Percentiles rank a stretch among this genome's conserved stretches.
Evolutionary conservation across 371 early-diverging fungal species (phyloP).

Genomic region (Circinella umbellata): DNA sequence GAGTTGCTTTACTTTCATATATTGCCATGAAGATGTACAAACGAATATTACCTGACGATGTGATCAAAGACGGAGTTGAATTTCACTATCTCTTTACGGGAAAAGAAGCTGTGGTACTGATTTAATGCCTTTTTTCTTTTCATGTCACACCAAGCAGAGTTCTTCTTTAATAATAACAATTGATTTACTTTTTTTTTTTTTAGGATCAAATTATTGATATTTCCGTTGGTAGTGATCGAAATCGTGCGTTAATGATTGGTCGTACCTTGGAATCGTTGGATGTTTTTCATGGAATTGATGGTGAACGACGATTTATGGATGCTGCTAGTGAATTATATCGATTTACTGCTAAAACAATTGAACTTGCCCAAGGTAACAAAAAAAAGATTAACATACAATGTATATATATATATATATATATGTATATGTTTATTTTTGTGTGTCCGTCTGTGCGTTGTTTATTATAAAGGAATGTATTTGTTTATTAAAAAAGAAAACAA

Average conservation of each 20-base stretch:
- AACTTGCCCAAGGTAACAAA: neutral
- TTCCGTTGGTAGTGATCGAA: slow-evolving; percentile 64
- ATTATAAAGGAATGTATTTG: no score
- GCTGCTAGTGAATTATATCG: slow-evolving; percentile 77
- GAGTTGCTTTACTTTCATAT: slow-evolving; percentile 79
- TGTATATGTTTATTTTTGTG: neutral
- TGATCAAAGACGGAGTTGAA: slow-evolving; percentile 76
- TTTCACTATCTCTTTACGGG: slow-evolving; percentile 82
- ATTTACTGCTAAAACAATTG: slow-evolving; percentile 57
- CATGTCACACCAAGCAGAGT: no score
- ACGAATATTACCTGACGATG: slow-evolving; percentile 41
- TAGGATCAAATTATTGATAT: slow-evolving; percentile 65
- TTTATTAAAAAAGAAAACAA: slow-evolving; percentile 6
- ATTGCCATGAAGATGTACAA: slow-evolving; percentile 74
- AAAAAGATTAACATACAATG: neutral
- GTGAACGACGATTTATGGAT: slow-evolving; percentile 79
- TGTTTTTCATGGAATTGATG: slow-evolving; percentile 87
- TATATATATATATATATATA: neutral
- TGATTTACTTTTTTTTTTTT: neutral
- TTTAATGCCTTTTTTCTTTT: neutral
- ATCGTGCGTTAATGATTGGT: slow-evolving; percentile 81
- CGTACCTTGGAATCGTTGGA: slow-evolving; percentile 82
- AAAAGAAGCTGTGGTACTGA: slow-evolving; percentile 77
- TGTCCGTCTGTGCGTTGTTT: no score
- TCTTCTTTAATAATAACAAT: neutral